Evolutionary conservation across 371 early-diverging fungal genomes (phyloP), one percentile per base, ranked within the genome.

Genomic region (Globomyces sp.): DNA sequence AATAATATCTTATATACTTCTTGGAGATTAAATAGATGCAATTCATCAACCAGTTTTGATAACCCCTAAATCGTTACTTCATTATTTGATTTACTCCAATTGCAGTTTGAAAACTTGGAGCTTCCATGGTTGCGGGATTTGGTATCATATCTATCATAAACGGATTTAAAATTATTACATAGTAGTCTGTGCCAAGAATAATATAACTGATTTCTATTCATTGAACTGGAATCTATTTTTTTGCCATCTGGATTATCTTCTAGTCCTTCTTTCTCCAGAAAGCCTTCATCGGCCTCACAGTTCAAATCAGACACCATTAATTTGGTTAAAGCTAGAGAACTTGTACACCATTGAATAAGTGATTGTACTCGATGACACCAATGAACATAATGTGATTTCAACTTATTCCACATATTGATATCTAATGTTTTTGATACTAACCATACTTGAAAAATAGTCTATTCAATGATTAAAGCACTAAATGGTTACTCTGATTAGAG

Each of bases 291-390:
- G 24, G 24, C 24, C 24, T 24, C 24, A 24, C 24, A 24, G 24
- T 24, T 24, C 24, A 24, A 24, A 24, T 24, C 24, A 24, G 24
- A 24, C 24, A 24, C 24, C 24, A 24, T 24, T 24, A 24, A 24
- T 24, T 24, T 24, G 24, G 24, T 24, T 37, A 89, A 76, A 44
- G 82, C 85, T 1, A 86, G 68, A 0, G 81, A 78, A 1, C 78
- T 80, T 3, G 85, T 84, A 43, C 81, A 86, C 91, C 92, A 92
- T 60, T 90, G 86, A 44, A 80, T 84, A 55, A 90, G 74, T 1
- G 84, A 82, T 49, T 85, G 80, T 9, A 87, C 72, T 48, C 90
- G 82, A 69, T 90, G 89, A 0, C 85, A 86, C 92, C 92, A 92
- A 3, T 84, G 75, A 51, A 71, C 72, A 70, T 89, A 90, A n/a